Evolutionary conservation across 371 early-diverging fungal genomes (phyloP).

Genomic region (Mortierella sp.): DNA sequence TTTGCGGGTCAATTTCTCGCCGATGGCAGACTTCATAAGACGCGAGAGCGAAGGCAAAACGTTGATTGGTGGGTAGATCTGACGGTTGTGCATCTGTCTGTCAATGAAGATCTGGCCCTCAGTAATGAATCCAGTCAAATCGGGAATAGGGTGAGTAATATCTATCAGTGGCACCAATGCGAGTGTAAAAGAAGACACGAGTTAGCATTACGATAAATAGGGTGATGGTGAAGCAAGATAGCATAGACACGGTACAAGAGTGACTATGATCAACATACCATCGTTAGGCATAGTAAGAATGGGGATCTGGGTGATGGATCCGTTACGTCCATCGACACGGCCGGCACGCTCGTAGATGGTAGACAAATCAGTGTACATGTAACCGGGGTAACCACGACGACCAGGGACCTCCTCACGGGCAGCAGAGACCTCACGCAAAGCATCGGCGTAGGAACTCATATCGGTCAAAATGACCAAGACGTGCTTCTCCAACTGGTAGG

Average conservation of each 20-base stretch:
- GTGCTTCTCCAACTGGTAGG: slow-evolving; percentile 99
- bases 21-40: slow-evolving; percentile 99
- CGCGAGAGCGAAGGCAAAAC: slow-evolving; percentile 99
- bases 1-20: slow-evolving; percentile 99
- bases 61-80: slow-evolving; percentile 99
- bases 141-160: slow-evolving; percentile 99
- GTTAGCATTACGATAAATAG: neutral
- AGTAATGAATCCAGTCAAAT: slow-evolving; percentile 99
- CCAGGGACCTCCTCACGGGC: slow-evolving; percentile 99
- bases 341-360: slow-evolving; percentile 99
- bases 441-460: slow-evolving; percentile 99
- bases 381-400: slow-evolving; percentile 99
- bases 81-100: slow-evolving; percentile 99
- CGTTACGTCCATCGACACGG: slow-evolving; percentile 99
- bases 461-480: slow-evolving; percentile 99
- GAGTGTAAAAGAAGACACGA: neutral
- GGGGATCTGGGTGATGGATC: slow-evolving; percentile 99
- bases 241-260: neutral
- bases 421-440: slow-evolving; percentile 99
- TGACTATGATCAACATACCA: slow-evolving; percentile 68
- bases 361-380: slow-evolving; percentile 99
- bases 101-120: slow-evolving; percentile 99
- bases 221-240: neutral
- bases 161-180: slow-evolving; percentile 66
- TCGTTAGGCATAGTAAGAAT: slow-evolving; percentile 99